Percentiles rank a stretch among this genome's conserved stretches.
These are phyloP conservation scores for Avicennia marina DNA, from an alignment of 257 asterid species.

Conservation along the genomic window DNA sequence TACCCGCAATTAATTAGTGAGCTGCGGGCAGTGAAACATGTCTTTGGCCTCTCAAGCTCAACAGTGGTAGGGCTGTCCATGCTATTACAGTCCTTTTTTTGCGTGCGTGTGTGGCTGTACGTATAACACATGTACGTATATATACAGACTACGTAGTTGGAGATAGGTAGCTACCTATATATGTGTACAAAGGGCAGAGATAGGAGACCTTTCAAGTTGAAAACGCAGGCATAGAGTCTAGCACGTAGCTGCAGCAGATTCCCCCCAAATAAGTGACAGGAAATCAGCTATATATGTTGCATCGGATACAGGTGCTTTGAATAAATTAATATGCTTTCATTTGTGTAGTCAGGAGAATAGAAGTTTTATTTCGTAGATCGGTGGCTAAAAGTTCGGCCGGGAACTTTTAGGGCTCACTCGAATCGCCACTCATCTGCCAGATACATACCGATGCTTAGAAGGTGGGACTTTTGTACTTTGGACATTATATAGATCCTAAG, in stretches of 20 bases:
- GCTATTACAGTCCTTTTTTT: conserved; percentile 20
- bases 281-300: conserved; percentile 24
- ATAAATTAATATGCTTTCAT: too few species aligned
- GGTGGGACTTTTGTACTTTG: too few species aligned
- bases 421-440: too few species aligned
- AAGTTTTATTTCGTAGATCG: too few species aligned
- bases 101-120: too few species aligned
- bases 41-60: conserved; percentile 46
- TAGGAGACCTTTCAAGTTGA: conserved; percentile 9
- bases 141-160: neutral
- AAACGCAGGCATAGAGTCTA: conserved; percentile 1
- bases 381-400: too few species aligned
- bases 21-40: conserved; percentile 30
- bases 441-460: too few species aligned
- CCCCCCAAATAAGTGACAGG: conserved; percentile 32
- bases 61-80: conserved; percentile 23
- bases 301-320: conserved; percentile 32
- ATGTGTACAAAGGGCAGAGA: neutral
- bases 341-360: too few species aligned
- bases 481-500: too few species aligned
- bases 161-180: conserved; percentile 16
- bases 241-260: conserved; percentile 19
- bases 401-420: too few species aligned
- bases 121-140: neutral
- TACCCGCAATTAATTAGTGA: conserved; percentile 23